phyloP scores from a whole-genome alignment of 176 grass and related monocot species.

The Cenchrus fungigraminus region DNA sequence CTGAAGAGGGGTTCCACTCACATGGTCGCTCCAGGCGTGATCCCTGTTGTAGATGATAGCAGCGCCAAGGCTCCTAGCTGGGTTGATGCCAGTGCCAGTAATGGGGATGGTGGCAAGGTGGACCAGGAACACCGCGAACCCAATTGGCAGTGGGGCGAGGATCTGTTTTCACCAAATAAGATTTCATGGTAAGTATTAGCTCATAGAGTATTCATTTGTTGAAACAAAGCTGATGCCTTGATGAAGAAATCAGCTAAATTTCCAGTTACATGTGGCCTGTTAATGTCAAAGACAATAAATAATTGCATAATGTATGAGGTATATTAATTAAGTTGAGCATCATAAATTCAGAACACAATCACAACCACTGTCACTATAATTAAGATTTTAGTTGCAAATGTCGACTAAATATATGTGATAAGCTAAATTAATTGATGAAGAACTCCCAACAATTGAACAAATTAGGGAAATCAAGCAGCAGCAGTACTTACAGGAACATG shows the following conservation, averaged over 20 bases:
- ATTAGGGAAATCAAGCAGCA: background rate
- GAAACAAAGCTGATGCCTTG: background rate
- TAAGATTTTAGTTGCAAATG: background rate
- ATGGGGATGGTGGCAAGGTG: slow-evolving; percentile 97
- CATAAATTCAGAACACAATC: slow-evolving; percentile 4
- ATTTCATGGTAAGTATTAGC: background rate
- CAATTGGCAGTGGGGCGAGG: slow-evolving; percentile 90
- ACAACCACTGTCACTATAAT: background rate
- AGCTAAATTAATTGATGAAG: background rate
- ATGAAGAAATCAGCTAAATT: background rate
- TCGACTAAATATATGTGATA: slow-evolving; percentile 6
- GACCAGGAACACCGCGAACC: slow-evolving; percentile 94
- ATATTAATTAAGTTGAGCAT: background rate
- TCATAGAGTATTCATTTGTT: background rate
- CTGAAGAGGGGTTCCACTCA: slow-evolving; percentile 42
- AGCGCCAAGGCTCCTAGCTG: slow-evolving; percentile 85
- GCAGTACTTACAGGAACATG: slow-evolving; percentile 79
- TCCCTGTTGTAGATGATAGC: slow-evolving; percentile 87
- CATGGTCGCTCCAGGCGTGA: slow-evolving; percentile 84
- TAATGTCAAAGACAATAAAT: background rate
- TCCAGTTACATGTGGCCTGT: background rate
- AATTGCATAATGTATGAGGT: background rate
- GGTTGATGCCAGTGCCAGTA: slow-evolving; percentile 97
- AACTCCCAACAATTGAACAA: slow-evolving; percentile 1
- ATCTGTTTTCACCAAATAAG: slow-evolving; percentile 57